Conservation (phyloP, 2,329 filamentous ascomycete species). For the Arthrinium phaeospermum region DNA sequence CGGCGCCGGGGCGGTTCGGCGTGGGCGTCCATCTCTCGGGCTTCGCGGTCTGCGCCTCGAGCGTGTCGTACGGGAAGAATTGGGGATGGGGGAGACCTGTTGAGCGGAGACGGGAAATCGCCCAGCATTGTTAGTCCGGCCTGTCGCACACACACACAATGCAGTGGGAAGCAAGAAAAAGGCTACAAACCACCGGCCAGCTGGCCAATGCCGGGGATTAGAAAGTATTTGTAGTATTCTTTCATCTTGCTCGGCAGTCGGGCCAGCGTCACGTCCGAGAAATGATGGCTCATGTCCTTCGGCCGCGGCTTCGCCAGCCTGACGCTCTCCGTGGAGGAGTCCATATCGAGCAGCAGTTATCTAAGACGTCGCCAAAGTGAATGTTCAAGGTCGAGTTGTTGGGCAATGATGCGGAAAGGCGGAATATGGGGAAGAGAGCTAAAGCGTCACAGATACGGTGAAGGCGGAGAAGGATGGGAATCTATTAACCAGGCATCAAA, state of each 20-base stretch:
- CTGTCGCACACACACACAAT: not conserved
- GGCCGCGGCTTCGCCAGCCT: constrained; percentile 52
- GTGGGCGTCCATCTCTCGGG: constrained; percentile 77
- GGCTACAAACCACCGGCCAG: constrained; percentile 60
- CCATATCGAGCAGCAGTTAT: not conserved
- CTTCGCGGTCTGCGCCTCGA: constrained; percentile 80
- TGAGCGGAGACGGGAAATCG: not conserved
- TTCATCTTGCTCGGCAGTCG: constrained; percentile 74
- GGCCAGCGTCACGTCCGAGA: constrained; percentile 71
- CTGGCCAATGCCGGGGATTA: constrained; percentile 66
- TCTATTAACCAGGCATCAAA: not conserved
- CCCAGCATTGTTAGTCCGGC: not conserved
- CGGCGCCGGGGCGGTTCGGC: constrained; percentile 59
- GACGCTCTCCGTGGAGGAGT: constrained; percentile 21
- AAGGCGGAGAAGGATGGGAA: not conserved
- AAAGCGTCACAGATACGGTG: constrained; percentile 3
- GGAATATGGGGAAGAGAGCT: not conserved
- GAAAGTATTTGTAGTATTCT: constrained; percentile 84
- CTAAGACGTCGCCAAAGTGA: not conserved
- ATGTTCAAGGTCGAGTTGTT: not conserved
- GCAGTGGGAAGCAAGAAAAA: not conserved
- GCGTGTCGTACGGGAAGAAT: constrained; percentile 90
- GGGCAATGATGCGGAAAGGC: not conserved
- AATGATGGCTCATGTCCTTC: constrained; percentile 79
- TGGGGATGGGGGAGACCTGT: constrained; percentile 78